Base-by-base conservation (phyloP, 2,329 filamentous ascomycete genomes). In the Exophiala viscosa region DNA sequence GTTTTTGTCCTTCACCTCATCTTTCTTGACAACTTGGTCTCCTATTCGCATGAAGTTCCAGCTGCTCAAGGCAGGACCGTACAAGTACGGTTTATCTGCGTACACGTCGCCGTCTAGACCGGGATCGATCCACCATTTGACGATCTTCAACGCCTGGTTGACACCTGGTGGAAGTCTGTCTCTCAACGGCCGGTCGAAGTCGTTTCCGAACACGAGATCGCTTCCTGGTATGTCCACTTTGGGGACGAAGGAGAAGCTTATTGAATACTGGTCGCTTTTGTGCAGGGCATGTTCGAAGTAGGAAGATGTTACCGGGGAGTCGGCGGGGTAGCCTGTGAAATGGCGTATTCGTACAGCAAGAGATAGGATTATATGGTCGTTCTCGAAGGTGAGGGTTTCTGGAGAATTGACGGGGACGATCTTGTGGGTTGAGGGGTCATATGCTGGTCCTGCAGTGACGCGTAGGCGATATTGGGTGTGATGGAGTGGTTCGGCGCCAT, bases 61-160 rank as follows among this genome's bases (percentile, higher is more conserved):
- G 1, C 84, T 87, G 53, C 84, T 87, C 45, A 95, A 69, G 0
- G 89, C 85, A 0, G 89, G 85, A 0, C 92, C 91, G 65, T 93
- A 96, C 3, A 97, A 72, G 65, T 90, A 90, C 1, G 92, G 93
- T 62, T 81, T 77, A 65, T 97, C 91, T 3, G 88, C 87, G 62
- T 95, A 91, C 0, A 88, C 85, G 67, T 99, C 91, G 8, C 90
- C 91, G 7, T 96, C 90, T 0, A 99, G 73, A 0, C 90, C 89
- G 0, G 92, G 92, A 66, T 99, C 92, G 44, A 97, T 86, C 74
- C 85, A 88, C 87, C 88, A 95, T 62, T 88, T 88, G 23, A 95
- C 88, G 39, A 96, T 85, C 47, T 83, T 85, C 70, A 96, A 83
- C 0, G 90, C 91, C 8, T 88, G 86, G 66, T 83, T 83, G 70